These are phyloP conservation scores for Talaromyces sp. DNA, from an alignment of 2,329 filamentous ascomycete genomes.

Conservation along the genomic window DNA sequence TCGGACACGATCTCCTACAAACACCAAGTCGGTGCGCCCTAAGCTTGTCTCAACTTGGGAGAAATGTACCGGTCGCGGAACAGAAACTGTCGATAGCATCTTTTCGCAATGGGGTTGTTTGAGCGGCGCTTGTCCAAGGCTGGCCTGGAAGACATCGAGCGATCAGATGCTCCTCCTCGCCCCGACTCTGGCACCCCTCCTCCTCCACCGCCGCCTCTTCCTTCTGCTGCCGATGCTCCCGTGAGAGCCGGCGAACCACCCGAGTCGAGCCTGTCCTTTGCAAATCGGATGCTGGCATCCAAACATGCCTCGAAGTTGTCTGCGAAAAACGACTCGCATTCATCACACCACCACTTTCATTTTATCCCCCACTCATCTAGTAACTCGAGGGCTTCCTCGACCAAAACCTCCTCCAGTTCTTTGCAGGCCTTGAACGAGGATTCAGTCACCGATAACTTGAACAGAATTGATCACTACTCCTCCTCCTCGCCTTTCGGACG, in stretches of 20 bases:
- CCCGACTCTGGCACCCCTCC: slow-evolving; percentile 11
- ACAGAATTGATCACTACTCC: slow-evolving; percentile 18
- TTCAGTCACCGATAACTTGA: slow-evolving; percentile 27
- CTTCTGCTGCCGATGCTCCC: background rate
- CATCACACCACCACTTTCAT: slow-evolving; percentile 20
- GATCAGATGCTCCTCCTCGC: slow-evolving; percentile 8
- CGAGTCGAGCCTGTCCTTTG: slow-evolving; percentile 10
- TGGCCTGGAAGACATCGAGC: slow-evolving; percentile 25
- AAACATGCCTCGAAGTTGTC: slow-evolving; percentile 5
- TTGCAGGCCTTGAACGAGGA: slow-evolving; percentile 38
- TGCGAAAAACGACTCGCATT: slow-evolving; percentile 9
- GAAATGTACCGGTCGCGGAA: slow-evolving; percentile 7
- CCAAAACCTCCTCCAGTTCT: slow-evolving; percentile 40
- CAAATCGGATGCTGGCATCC: slow-evolving; percentile 14
- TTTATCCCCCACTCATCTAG: slow-evolving; percentile 32
- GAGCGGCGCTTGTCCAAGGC: slow-evolving; percentile 25
- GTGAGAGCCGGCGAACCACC: background rate
- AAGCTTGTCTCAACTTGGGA: background rate
- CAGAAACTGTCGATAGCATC: slow-evolving; percentile 10
- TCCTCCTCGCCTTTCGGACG: slow-evolving; percentile 16
- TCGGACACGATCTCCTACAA: background rate
- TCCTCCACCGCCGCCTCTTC: background rate
- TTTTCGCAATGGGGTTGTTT: slow-evolving; percentile 26
- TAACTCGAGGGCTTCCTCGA: slow-evolving; percentile 31
- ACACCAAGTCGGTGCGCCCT: background rate